Base-by-base conservation (phyloP, 1,284 basidiomycete species). In the Ganoderma leucocontextum region DNA sequence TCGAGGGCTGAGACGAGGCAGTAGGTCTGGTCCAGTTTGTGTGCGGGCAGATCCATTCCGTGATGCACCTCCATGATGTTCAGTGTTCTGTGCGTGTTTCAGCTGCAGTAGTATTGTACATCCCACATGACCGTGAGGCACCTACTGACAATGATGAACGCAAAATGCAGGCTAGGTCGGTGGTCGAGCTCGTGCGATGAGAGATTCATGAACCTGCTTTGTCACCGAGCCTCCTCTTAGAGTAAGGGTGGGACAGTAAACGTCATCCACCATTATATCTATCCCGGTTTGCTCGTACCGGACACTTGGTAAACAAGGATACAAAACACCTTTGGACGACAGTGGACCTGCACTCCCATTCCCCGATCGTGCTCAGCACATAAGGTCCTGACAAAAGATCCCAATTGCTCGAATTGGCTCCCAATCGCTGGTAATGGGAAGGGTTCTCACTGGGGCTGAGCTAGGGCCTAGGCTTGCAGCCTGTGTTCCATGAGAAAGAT, bases 1-100 rank as follows among this genome's bases (percentile, higher is more conserved):
- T 87, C 83, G 39, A 89, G 81, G 0, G 84, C 86, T 47, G 87
- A 88, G 39, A 88, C 81, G 2, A 61, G 47, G 63, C 67, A 68
- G 62, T 70, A 73, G 9, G 73, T 59, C 41, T 73, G 70, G 53
- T 71, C 69, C 5, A 65, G 39, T 39, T 38, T 36, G 25, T 38
- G 60, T 12, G 64, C 60, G 5, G 64, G 60, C 5, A 66, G 64
- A 17, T 61, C 60, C n/a, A n/a, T n/a, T 2, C 35, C 35, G 35
- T 58, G 55, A 12, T 58, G 55, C 35, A 38, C 52, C 17, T 55
- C 52, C 52, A 55, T 55, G 29, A 9, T 19, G 15, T 22, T 55
- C n/a, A n/a, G 33, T 33, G 52, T 13, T 55, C 52, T 2, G 29
- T 17, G 15, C 29, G 29, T 15, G 52, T 33, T 15, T 49, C 12